Evolutionary conservation across 129 eudicot genomes (phyloP), one percentile per base, ranked within the genome.

Genomic region (Logfia minima): DNA sequence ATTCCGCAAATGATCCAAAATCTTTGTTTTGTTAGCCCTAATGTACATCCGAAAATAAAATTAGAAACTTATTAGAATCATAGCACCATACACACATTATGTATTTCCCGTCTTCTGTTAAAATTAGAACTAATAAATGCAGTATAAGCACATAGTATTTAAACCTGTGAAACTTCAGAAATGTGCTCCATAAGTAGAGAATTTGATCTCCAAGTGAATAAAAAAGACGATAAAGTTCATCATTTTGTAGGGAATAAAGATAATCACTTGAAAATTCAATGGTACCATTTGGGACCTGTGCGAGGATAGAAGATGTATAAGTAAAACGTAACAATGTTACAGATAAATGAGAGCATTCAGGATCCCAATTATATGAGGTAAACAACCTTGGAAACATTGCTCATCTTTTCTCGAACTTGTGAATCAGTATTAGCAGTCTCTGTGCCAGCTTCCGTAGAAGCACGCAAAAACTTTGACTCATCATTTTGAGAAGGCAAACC

Each of bases 131-230:
- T 22, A 34, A n/a, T 72, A 60, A 45, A 19, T 4, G 29, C 64
- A 71, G 9, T 16, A 79, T 28, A 71, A 53, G 45, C 48, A 64
- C 16, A 26, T 22, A 61, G 62, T 68, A 74, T 51, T 90, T 58
- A 85, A 74, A 94, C 99, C 99, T 91, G 96, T 94, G 99, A 68
- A 91, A 94, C 77, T 85, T 90, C 70, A 94, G 76, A 88, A 94
- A 94, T 31, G 69, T 85, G 74, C 79, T 87, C 99, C 99, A 94
- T 72, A 94, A 75, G 84, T 87, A 78, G 61, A 77, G 73, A 56
- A 85, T 76, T 83, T 89, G 97, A 74, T 85, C 88, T 43, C 96
- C 97, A 66, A 94, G 82, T 21, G 82, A 81, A 83, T 91, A 84
- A 66, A 88, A 90, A 76, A 85, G 81, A 29, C 56, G 71, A 45